Evolutionary conservation across 148 eudicot species (phyloP), one percentile per base, ranked within the genome.

Genomic region (Euryodendron excelsum): DNA sequence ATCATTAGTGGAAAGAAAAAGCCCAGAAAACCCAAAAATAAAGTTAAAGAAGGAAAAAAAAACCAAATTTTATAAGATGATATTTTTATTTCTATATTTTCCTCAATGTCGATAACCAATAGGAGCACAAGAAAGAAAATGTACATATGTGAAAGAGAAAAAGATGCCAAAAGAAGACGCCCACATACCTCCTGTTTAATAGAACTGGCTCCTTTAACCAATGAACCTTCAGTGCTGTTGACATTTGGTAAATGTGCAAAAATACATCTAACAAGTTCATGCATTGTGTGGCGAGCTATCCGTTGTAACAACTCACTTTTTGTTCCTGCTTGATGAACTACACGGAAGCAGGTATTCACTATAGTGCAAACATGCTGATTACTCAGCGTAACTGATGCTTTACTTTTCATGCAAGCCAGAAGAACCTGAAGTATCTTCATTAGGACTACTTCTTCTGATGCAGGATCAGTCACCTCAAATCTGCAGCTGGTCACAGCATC

Each of bases 381-480:
- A 81, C 87, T 92, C 84, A 94, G 81, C 61, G 76, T 80, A 75
- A 85, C 88, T 50, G 98, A 94, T 67, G 96, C 94, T 82, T 91
- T 90, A 86, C 86, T 88, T 81, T 91, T 94, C 92, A 92, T 86
- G 84, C 98, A 94, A 81, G 98, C 98, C 80, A 94, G 79, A 69
- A 92, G 91, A 84, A 94, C 92, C 80, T 94, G 98, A 84, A 94
- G 98, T 80, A 94, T 92, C 80, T 94, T 94, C 77, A 90, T 90
- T 74, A 94, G 58, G 69, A 94, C 98, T 13, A 94, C 98, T 81
- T 94, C 98, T 85, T 94, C 98, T 52, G 98, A 92, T 55, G 91
- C 85, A 82, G 98, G 96, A 90, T 94, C 98, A 50, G 98, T 92
- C 77, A 94, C 94, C 86, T 92, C 98, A 89, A 94, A 94, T 30